Conservation (phyloP, 768 basidiomycete genomes). For the Tricholoma sp. region DNA sequence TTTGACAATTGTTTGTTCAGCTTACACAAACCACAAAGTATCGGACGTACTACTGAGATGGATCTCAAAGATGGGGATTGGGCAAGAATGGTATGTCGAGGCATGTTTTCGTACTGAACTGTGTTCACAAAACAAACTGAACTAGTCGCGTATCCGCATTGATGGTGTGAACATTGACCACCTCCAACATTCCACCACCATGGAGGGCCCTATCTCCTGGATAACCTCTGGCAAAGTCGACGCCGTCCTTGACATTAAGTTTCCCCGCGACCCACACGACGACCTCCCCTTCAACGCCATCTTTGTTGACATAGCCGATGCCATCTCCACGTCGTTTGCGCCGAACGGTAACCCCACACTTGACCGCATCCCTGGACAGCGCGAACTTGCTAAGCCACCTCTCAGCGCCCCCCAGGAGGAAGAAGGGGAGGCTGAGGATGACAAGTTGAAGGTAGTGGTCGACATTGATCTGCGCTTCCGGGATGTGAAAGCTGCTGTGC, state of each 20-base stretch:
- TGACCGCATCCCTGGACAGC: slow-evolving; percentile 76
- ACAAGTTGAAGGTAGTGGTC: slow-evolving; percentile 57
- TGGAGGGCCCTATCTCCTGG: slow-evolving; percentile 92
- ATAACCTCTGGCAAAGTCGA: slow-evolving; percentile 96
- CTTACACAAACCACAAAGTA: slow-evolving; percentile 92
- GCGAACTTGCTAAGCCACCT: slow-evolving; percentile 82
- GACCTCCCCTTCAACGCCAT: slow-evolving; percentile 72
- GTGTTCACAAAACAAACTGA: slow-evolving; percentile 1
- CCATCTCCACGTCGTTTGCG: slow-evolving; percentile 64
- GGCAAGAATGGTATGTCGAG: slow-evolving; percentile 73
- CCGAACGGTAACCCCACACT: slow-evolving; percentile 31
- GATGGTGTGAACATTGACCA: slow-evolving; percentile 98
- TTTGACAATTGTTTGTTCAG: slow-evolving; percentile 98
- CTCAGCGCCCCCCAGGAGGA: slow-evolving; percentile 62
- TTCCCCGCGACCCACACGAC: slow-evolving; percentile 75
- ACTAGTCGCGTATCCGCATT: slow-evolving; percentile 88
- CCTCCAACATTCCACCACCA: slow-evolving; percentile 75
- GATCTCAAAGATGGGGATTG: slow-evolving; percentile 81
- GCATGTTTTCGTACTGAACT: background rate
- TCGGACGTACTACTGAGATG: slow-evolving; percentile 84
- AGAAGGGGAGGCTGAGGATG: slow-evolving; percentile 25
- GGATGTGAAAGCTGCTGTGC: slow-evolving; percentile 93
- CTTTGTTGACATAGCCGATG: slow-evolving; percentile 87
- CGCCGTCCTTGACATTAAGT: slow-evolving; percentile 96
- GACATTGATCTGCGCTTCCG: slow-evolving; percentile 94